Evolutionary conservation across 345 rosid genomes (phyloP).

Genomic region (Luvunga scandens): DNA sequence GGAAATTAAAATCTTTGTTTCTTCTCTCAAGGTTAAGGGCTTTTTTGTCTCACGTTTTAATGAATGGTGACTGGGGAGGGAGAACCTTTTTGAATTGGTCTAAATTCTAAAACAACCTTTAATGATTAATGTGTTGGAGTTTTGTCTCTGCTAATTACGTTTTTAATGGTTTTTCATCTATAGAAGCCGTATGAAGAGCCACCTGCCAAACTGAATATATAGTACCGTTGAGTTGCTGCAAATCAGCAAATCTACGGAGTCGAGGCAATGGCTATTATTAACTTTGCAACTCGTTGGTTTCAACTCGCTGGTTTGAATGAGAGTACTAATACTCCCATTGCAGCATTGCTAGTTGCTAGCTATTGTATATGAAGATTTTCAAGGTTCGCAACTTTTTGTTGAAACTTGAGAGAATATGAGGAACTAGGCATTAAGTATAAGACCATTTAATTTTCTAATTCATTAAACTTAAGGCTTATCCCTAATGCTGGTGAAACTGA

Average conservation of each 20-base stretch:
- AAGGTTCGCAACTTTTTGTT: not conserved
- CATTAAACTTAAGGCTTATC: not conserved
- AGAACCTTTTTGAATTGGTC: not conserved
- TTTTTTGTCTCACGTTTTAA: not conserved
- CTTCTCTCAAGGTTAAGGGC: not conserved
- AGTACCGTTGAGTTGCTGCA: not conserved
- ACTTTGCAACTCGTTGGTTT: not conserved
- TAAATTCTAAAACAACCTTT: not conserved
- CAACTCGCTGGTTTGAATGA: not conserved
- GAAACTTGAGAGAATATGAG: not conserved
- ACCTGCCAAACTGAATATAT: too few species aligned
- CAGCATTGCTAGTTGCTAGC: not conserved
- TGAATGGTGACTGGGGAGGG: not conserved
- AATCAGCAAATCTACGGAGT: not conserved
- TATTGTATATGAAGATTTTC: not conserved
- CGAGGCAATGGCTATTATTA: not conserved
- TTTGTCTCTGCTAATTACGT: not conserved
- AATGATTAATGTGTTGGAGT: not conserved
- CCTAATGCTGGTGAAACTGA: not conserved
- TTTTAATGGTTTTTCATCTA: not conserved
- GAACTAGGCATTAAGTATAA: not conserved
- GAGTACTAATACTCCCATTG: not conserved
- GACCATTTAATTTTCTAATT: not conserved
- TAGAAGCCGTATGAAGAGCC: not conserved
- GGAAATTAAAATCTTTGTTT: not conserved